A percentile compares a stretch with the other conserved stretches of the same genome.
These are phyloP conservation scores for Prunus salicina DNA, from an alignment of 306 rosid species.

Conservation along the genomic window DNA sequence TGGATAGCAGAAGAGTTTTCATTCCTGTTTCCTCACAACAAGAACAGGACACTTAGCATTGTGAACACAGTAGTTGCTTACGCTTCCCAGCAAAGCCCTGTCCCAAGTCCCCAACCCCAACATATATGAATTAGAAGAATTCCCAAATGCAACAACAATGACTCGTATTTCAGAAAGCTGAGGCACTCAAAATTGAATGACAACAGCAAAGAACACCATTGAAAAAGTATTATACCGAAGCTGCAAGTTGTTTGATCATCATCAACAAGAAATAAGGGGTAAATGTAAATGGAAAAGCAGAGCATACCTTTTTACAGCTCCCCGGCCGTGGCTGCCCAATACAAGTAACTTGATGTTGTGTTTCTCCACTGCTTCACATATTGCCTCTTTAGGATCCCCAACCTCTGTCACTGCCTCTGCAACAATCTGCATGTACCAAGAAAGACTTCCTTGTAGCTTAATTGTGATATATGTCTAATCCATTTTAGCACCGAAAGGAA, in stretches of 20 bases:
- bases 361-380: slow-evolving; percentile 39
- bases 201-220: no score
- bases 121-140: slow-evolving; percentile 2
- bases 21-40: slow-evolving; percentile 30
- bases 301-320: slow-evolving; percentile 25
- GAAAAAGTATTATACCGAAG: no score
- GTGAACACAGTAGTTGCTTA: slow-evolving; percentile 41
- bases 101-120: background rate
- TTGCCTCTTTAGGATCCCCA: slow-evolving; percentile 35
- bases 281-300: background rate
- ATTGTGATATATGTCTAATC: no score
- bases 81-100: slow-evolving; percentile 44
- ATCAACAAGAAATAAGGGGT: no score
- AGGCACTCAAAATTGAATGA: background rate
- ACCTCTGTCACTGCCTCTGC: slow-evolving; percentile 31
- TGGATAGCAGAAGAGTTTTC: background rate
- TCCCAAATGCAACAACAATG: no score
- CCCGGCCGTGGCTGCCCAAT: slow-evolving; percentile 44
- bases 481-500: no score
- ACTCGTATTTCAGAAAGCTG: background rate
- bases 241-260: no score
- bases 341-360: slow-evolving; percentile 33
- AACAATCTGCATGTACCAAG: slow-evolving; percentile 23
- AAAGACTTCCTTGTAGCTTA: background rate
- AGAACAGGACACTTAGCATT: slow-evolving; percentile 38